phyloP scores from a whole-genome alignment of 257 asterid species.

The Capsicum pubescens region DNA sequence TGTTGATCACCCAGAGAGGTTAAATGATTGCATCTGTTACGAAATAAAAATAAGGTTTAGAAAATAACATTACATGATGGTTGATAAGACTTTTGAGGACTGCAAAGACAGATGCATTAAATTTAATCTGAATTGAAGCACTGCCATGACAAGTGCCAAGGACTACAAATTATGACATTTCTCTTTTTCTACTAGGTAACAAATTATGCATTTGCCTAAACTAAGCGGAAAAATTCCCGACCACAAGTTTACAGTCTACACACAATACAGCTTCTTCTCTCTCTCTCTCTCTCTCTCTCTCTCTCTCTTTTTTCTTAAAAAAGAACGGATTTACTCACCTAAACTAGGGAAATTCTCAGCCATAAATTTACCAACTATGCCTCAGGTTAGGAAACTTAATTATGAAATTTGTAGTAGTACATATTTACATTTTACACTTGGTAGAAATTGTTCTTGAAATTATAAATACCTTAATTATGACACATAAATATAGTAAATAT shows the following conservation, averaged over 20 bases:
- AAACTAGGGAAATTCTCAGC: not conserved
- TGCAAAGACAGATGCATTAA: not conserved
- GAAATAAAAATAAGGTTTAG: not conserved
- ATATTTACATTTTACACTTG: too few relatives aligned
- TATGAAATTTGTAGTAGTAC: too few relatives aligned
- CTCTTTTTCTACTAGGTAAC: conserved; percentile 11
- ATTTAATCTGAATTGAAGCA: not conserved
- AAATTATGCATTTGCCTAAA: not conserved
- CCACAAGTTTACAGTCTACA: not conserved
- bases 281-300: not conserved
- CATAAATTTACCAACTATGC: not conserved
- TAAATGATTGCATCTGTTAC: not conserved
- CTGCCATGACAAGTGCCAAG: not conserved
- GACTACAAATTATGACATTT: conserved; percentile 2
- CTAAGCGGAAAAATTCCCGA: not conserved
- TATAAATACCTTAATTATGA: too few relatives aligned
- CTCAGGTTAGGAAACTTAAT: too few relatives aligned
- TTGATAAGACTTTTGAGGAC: conserved; percentile 13
- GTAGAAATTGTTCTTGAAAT: too few relatives aligned
- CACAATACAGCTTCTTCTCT: not conserved
- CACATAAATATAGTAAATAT: too few relatives aligned
- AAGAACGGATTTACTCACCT: not conserved
- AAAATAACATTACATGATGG: conserved; percentile 5
- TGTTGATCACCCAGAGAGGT: not conserved
- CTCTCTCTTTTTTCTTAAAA: not conserved